Conservation (phyloP, 768 basidiomycete genomes). For the Coprinopsis marcescibilis region DNA sequence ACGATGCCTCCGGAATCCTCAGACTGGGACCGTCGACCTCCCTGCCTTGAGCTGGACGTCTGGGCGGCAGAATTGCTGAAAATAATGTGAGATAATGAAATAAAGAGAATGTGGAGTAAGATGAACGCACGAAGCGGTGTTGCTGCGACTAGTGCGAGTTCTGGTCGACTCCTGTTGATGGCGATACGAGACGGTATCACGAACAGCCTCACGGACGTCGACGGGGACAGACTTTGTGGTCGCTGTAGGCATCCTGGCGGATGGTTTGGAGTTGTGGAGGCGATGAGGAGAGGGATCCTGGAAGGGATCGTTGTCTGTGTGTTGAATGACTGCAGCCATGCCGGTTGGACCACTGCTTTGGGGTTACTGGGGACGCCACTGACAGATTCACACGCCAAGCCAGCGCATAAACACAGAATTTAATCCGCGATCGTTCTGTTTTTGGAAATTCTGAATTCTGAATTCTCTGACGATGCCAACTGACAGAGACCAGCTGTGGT, state of each 20-base stretch:
- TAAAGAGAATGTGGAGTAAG: slow-evolving; percentile 7
- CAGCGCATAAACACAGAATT: too few species aligned
- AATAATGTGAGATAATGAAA: slow-evolving; percentile 11
- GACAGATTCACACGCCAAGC: too few species aligned
- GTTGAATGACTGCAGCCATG: neutral
- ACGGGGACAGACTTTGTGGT: slow-evolving; percentile 5
- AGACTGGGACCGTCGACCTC: slow-evolving; percentile 39
- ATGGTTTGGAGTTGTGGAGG: slow-evolving; percentile 24
- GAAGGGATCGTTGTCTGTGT: slow-evolving; percentile 47
- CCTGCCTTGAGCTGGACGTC: slow-evolving; percentile 18
- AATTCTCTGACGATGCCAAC: neutral
- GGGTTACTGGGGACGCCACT: too few species aligned
- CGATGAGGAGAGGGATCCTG: slow-evolving; percentile 19
- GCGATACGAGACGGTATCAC: slow-evolving; percentile 61
- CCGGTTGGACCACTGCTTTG: too few species aligned
- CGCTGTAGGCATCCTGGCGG: slow-evolving; percentile 8
- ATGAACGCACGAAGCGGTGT: slow-evolving; percentile 44
- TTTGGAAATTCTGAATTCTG: neutral
- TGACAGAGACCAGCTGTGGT: slow-evolving; percentile 18
- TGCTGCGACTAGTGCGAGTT: slow-evolving; percentile 51
- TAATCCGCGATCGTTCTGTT: too few species aligned
- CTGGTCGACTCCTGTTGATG: slow-evolving; percentile 22
- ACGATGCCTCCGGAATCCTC: slow-evolving; percentile 35
- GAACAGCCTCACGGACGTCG: slow-evolving; percentile 58
- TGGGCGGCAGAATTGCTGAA: slow-evolving; percentile 16